These are phyloP conservation scores for Diplodia intermedia DNA, from an alignment of 2,329 filamentous ascomycete genomes.

Conservation along the genomic window DNA sequence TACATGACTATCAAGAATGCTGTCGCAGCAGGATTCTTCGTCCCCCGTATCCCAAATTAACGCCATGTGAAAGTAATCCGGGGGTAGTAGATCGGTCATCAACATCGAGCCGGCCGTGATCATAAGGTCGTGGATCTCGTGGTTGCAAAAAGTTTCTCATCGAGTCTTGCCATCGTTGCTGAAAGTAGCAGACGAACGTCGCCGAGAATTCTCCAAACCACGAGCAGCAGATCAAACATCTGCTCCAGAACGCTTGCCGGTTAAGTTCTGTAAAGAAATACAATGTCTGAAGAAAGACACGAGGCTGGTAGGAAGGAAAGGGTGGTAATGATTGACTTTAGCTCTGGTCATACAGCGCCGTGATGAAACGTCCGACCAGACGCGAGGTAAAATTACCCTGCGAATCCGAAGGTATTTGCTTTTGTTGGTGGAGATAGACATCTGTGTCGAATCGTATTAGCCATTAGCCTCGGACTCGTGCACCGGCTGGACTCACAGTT, in stretches of 20 bases:
- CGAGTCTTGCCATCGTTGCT: constrained; percentile 19
- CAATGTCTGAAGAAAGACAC: constrained; percentile 24
- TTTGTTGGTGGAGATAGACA: constrained; percentile 28
- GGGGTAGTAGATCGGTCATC: constrained; percentile 29
- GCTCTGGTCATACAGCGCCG: constrained; percentile 22
- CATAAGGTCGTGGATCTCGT: constrained; percentile 28
- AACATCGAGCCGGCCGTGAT: constrained; percentile 28
- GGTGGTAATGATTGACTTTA: constrained; percentile 19
- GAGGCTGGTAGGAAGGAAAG: constrained; percentile 8
- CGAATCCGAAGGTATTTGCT: constrained; percentile 26
- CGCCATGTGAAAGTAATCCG: constrained; percentile 17
- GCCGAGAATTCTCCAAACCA: constrained; percentile 22
- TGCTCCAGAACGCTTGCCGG: constrained; percentile 11
- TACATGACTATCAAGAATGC: constrained; percentile 19
- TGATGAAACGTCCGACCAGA: constrained; percentile 29
- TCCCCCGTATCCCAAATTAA: constrained; percentile 16
- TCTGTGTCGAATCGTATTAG: constrained; percentile 7
- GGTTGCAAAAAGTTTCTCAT: constrained; percentile 14
- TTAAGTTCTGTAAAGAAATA: constrained; percentile 25
- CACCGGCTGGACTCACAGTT: constrained; percentile 14
- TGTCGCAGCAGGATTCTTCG: constrained; percentile 26
- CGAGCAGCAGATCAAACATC: constrained; percentile 17
- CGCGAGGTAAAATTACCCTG: constrained; percentile 32
- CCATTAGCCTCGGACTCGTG: neutral
- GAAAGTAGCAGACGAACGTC: constrained; percentile 17